A percentile compares a stretch with the other conserved stretches of the same genome.
Evolutionary conservation across 2,329 filamentous ascomycete genomes (phyloP).

Genomic region (Pseudogymnoascus pannorum): DNA sequence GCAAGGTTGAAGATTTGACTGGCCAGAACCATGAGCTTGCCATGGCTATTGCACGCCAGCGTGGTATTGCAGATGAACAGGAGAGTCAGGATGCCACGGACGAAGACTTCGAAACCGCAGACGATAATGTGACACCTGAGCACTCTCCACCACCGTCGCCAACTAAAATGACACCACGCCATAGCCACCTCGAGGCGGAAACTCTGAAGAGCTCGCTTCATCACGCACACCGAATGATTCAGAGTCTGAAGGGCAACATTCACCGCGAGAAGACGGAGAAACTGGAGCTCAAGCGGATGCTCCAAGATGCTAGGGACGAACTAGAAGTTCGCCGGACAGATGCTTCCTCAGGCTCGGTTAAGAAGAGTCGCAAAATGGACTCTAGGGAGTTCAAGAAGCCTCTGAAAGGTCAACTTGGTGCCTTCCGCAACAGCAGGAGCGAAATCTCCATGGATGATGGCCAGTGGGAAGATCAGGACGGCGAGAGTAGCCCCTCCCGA

Average conservation of each 20-base stretch:
- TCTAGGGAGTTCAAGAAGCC: slow-evolving; percentile 73
- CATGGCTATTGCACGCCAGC: slow-evolving; percentile 67
- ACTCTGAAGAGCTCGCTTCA: slow-evolving; percentile 89
- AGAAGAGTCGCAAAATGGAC: slow-evolving; percentile 55
- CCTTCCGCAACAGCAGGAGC: slow-evolving; percentile 62
- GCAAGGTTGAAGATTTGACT: slow-evolving; percentile 80
- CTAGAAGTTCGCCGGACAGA: slow-evolving; percentile 60
- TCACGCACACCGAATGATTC: slow-evolving; percentile 93
- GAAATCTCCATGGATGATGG: slow-evolving; percentile 75
- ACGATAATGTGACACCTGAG: slow-evolving; percentile 70
- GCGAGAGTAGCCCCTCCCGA: slow-evolving; percentile 50
- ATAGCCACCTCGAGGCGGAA: slow-evolving; percentile 88
- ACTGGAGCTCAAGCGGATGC: slow-evolving; percentile 86
- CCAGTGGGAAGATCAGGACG: slow-evolving; percentile 77
- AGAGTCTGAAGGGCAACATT: slow-evolving; percentile 88
- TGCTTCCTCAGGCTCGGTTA: slow-evolving; percentile 40
- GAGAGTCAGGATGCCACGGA: slow-evolving; percentile 53
- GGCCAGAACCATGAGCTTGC: slow-evolving; percentile 88
- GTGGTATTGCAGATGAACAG: slow-evolving; percentile 59
- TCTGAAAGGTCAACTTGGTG: slow-evolving; percentile 64
- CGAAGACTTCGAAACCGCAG: slow-evolving; percentile 56
- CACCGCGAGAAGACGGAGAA: slow-evolving; percentile 99
- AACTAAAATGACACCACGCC: slow-evolving; percentile 82
- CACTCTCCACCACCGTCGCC: slow-evolving; percentile 87
- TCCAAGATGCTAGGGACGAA: slow-evolving; percentile 92